These are phyloP conservation scores for Collybia sordida DNA, from an alignment of 768 basidiomycete genomes.

Conservation along the genomic window DNA sequence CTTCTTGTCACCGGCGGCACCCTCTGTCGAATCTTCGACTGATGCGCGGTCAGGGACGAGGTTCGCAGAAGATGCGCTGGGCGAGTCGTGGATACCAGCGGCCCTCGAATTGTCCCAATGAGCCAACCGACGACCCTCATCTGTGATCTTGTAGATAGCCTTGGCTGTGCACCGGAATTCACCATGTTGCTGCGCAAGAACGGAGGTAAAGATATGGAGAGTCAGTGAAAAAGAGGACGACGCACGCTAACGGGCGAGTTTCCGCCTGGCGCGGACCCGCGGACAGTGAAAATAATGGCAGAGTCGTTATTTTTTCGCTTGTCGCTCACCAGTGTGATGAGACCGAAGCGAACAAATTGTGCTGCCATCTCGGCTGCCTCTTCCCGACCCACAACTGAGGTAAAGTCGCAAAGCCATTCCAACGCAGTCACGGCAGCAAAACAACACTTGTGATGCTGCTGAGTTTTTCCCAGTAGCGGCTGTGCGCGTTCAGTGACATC, in stretches of 20 bases:
- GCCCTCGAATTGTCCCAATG: constrained; percentile 69
- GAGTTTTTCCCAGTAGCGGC: constrained; percentile 47
- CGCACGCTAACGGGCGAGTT: constrained; percentile 75
- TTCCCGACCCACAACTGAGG: constrained; percentile 92
- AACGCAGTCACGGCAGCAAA: constrained; percentile 86
- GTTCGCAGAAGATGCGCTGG: constrained; percentile 65
- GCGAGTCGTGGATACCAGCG: constrained; percentile 49
- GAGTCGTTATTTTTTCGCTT: constrained; percentile 91
- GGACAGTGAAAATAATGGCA: constrained; percentile 90
- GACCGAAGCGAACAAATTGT: constrained; percentile 94
- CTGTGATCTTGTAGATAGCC: constrained; percentile 92
- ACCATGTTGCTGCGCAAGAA: constrained; percentile 68
- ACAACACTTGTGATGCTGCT: constrained; percentile 61
- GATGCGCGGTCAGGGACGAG: constrained; percentile 62
- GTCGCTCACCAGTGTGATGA: constrained; percentile 86
- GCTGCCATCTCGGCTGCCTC: constrained; percentile 98
- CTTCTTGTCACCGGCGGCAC: constrained; percentile 23
- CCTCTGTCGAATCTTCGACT: constrained; percentile 47
- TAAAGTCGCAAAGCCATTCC: constrained; percentile 98
- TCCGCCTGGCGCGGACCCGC: constrained; percentile 73
- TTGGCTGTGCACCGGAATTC: constrained; percentile 97
- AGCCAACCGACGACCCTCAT: constrained; percentile 84
- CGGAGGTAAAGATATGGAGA: constrained; percentile 10
- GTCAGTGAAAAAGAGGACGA: constrained; percentile 14
- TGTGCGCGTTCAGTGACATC: constrained; percentile 71